A percentile compares a stretch with the other conserved stretches of the same genome.
These are phyloP conservation scores for Phlegmacium glaucopus DNA, from an alignment of 768 basidiomycete species.

Conservation along the genomic window DNA sequence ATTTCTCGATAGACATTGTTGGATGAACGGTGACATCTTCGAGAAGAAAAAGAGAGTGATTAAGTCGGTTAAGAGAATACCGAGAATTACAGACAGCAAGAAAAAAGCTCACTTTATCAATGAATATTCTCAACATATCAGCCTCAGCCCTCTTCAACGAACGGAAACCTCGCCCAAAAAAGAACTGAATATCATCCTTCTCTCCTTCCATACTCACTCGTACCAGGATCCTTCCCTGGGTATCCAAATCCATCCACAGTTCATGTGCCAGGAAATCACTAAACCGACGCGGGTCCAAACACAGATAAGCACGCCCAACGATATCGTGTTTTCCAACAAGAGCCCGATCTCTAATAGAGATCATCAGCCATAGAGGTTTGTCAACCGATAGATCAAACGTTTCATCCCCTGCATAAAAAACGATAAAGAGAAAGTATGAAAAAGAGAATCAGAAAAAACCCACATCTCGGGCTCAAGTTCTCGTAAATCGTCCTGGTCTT, in stretches of 20 bases:
- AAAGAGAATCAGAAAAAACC: conserved; percentile 25
- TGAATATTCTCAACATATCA: conserved; percentile 94
- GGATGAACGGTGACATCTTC: conserved; percentile 93
- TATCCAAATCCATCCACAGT: conserved; percentile 87
- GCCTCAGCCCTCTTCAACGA: conserved; percentile 89
- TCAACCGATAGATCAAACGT: conserved; percentile 94
- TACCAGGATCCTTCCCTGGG: conserved; percentile 77
- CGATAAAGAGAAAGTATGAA: neutral
- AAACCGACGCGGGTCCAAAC: conserved; percentile 85
- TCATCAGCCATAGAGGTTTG: conserved; percentile 95
- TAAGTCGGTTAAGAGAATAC: neutral
- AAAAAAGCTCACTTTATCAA: conserved; percentile 77
- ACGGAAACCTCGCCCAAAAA: conserved; percentile 94
- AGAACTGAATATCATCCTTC: conserved; percentile 97
- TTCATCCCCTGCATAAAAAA: conserved; percentile 78
- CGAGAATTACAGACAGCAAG: neutral
- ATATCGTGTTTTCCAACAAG: conserved; percentile 91
- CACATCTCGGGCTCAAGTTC: conserved; percentile 84
- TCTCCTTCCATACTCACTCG: conserved; percentile 98
- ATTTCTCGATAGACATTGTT: conserved; percentile 74
- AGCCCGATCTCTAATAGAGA: conserved; percentile 88
- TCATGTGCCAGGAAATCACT: conserved; percentile 90
- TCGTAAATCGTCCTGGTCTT: conserved; percentile 98
- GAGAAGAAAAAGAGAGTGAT: neutral
- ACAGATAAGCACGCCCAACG: conserved; percentile 87